Percentiles rank a stretch among this genome's conserved stretches.
Evolutionary conservation across 2,329 filamentous ascomycete genomes (phyloP).

Genomic region (Cladophialophora carrionii): DNA sequence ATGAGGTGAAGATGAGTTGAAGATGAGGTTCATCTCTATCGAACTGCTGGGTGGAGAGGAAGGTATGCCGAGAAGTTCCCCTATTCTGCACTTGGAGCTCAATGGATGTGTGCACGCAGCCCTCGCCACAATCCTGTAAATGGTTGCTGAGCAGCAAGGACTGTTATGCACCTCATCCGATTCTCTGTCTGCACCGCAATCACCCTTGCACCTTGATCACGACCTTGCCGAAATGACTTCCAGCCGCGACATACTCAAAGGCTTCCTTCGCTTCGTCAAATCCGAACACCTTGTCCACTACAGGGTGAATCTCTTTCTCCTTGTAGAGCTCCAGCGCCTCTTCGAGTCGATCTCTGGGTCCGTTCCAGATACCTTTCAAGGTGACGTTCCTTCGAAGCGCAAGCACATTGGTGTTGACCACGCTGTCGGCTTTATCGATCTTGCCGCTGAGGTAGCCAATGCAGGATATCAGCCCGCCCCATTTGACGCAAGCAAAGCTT

Average conservation of each 20-base stretch:
- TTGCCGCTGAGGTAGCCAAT: conserved; percentile 31
- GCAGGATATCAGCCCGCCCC: conserved; percentile 50
- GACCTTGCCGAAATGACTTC: conserved; percentile 51
- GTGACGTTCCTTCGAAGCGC: conserved; percentile 57
- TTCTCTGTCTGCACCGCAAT: neutral
- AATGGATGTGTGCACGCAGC: neutral
- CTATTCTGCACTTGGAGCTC: no score
- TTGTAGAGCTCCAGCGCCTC: conserved; percentile 45
- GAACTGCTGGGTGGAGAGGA: neutral
- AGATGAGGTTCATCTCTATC: neutral
- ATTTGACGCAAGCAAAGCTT: conserved; percentile 51
- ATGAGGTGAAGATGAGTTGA: neutral
- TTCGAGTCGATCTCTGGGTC: conserved; percentile 59
- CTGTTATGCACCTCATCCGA: neutral
- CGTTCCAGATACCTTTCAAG: conserved; percentile 64
- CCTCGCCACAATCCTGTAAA: neutral
- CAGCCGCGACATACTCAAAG: conserved; percentile 49
- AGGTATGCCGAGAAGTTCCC: neutral
- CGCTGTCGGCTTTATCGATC: conserved; percentile 45
- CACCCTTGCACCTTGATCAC: conserved; percentile 36
- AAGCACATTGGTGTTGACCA: conserved; percentile 65
- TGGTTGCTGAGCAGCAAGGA: neutral
- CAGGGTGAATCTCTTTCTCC: conserved; percentile 42
- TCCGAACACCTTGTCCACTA: conserved; percentile 46
- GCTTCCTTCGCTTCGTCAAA: conserved; percentile 51